These are phyloP conservation scores for Corniculantispora saksenae DNA, from an alignment of 2,329 filamentous ascomycete genomes.

Conservation along the genomic window DNA sequence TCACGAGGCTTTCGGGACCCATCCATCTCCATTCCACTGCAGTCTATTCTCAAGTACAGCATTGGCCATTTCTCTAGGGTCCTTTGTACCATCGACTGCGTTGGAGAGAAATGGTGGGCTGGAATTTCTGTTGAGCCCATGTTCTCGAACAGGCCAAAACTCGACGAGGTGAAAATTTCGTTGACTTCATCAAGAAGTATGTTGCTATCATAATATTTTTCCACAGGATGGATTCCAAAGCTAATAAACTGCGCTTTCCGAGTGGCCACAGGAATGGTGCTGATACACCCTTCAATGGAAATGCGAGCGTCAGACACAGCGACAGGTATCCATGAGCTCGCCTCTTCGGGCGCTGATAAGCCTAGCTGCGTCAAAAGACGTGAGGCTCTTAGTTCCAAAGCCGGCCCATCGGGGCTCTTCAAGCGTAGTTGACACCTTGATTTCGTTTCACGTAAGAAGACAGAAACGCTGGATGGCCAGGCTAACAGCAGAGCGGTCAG, in stretches of 20 bases:
- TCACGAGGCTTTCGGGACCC: not conserved
- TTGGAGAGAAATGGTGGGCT: not conserved
- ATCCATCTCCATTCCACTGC: slow-evolving; percentile 39
- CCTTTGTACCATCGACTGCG: slow-evolving; percentile 52
- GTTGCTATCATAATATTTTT: slow-evolving; percentile 56
- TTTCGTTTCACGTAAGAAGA: slow-evolving; percentile 59
- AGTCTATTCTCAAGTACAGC: slow-evolving; percentile 74
- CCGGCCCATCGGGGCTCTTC: slow-evolving; percentile 28
- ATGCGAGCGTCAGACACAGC: slow-evolving; percentile 65
- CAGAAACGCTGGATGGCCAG: slow-evolving; percentile 58
- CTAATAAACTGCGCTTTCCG: slow-evolving; percentile 80
- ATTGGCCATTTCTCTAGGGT: slow-evolving; percentile 82
- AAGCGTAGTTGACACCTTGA: slow-evolving; percentile 41
- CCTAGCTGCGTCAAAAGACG: slow-evolving; percentile 66
- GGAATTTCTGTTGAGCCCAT: slow-evolving; percentile 32
- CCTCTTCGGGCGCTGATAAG: slow-evolving; percentile 55
- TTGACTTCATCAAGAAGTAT: slow-evolving; percentile 79
- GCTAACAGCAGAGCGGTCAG: slow-evolving; percentile 69
- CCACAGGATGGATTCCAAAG: slow-evolving; percentile 69
- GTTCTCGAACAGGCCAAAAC: slow-evolving; percentile 67
- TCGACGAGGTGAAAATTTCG: slow-evolving; percentile 71
- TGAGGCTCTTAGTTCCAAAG: slow-evolving; percentile 32
- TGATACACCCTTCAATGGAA: slow-evolving; percentile 71
- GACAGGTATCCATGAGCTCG: slow-evolving; percentile 67
- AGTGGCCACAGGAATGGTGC: slow-evolving; percentile 66